phyloP scores from a whole-genome alignment of 2,329 filamentous ascomycete species.

The Cladophialophora immunda region DNA sequence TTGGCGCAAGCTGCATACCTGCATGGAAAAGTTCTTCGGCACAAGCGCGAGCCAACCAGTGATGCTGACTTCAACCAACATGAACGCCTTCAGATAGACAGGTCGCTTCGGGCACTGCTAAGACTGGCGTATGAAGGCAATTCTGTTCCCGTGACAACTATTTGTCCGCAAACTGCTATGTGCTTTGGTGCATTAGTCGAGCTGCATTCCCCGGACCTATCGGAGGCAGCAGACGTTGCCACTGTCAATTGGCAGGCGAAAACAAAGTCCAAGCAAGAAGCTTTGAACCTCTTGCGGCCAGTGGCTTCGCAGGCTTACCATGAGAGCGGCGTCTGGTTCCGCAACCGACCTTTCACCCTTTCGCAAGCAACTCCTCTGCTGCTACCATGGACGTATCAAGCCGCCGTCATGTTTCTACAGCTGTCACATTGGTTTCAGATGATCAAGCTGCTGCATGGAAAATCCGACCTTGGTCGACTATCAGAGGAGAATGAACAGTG shows the following conservation, averaged over 20 bases:
- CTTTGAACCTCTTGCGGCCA: constrained; percentile 11
- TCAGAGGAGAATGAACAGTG: not conserved
- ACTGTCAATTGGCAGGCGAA: not conserved
- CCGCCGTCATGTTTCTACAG: constrained; percentile 14
- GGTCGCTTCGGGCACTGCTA: constrained; percentile 15
- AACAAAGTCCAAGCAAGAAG: not conserved
- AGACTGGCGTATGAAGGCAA: constrained; percentile 15
- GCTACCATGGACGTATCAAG: constrained; percentile 22
- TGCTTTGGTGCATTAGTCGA: constrained; percentile 20
- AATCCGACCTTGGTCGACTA: not conserved
- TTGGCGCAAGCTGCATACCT: constrained; percentile 19
- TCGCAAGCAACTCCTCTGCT: constrained; percentile 15
- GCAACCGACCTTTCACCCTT: constrained; percentile 12
- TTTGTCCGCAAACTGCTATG: constrained; percentile 22
- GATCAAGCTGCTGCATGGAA: constrained; percentile 2
- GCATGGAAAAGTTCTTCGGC: constrained; percentile 10
- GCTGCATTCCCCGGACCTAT: constrained; percentile 6
- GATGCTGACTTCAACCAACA: constrained; percentile 14
- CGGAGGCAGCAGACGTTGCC: not conserved
- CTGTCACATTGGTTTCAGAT: not conserved
- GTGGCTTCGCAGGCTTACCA: constrained; percentile 2
- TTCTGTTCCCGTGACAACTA: constrained; percentile 1
- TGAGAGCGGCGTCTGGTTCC: constrained; percentile 8
- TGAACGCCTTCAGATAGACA: constrained; percentile 17
- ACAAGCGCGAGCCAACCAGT: constrained; percentile 16